Evolutionary conservation across 495 filamentous ascomycete species (phyloP), one percentile per base, ranked within the genome.

Genomic region (Alectoria sarmentosa): DNA sequence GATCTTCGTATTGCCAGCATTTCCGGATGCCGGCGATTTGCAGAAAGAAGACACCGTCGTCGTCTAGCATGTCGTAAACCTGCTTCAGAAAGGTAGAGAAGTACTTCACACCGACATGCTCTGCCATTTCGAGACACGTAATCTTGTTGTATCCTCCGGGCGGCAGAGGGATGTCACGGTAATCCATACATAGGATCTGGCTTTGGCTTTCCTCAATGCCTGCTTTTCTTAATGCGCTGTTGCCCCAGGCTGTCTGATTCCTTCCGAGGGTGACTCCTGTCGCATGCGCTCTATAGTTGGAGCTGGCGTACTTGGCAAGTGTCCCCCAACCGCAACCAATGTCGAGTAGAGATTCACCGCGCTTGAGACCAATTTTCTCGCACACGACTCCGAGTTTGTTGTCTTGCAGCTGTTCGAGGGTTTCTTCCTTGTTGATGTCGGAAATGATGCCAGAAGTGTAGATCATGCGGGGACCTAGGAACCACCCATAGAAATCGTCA

Each of bases 91-190:
- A 89, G 59, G 76, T 76, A 48, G 71, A 70, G 70, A 89, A 84
- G 71, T 88, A 81, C 38, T 85, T 83, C 9, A 89, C 84, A 70
- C 86, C 86, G 61, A 89, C 86, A 69, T 89, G 86, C 73, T 89
- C 86, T n/a, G 85, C 86, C 86, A 89, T 89, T 73, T 89, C 86
- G n/a, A 89, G 78, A 70, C 86, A 89, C 58, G 86, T 89, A 71
- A 89, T 88, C 73, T 87, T 86, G 71, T 84, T 81, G 74, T 85
- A 89, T 13, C 82, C 79, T 60, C 84, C 84, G 26, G 80, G 69
- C 14, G 83, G 79, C n/a, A 81, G 75, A 38, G 83, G 78, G 70
- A 87, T 82, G 71, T 89, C 86, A 65, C 86, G 85, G 77, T 89
- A 89, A 74, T 89, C 86, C 75, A 80, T 78, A 75, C 86, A 89